phyloP scores from a whole-genome alignment of 495 filamentous ascomycete species.

The Clohesyomyces aquaticus region DNA sequence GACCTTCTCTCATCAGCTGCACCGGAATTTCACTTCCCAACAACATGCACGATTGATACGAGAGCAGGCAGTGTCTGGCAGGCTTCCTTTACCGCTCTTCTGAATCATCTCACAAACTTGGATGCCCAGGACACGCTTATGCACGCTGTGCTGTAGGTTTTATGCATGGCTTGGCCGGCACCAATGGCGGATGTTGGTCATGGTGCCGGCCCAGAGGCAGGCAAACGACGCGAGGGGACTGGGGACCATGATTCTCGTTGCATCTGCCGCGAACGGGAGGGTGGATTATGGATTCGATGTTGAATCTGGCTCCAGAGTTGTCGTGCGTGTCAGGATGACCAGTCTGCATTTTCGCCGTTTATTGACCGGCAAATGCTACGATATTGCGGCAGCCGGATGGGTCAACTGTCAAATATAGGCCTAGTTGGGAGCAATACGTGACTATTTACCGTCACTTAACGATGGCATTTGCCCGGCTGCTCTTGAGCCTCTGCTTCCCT shows the following conservation, averaged over 20 bases:
- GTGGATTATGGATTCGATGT: no score
- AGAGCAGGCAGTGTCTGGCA: conserved; percentile 21
- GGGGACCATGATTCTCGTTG: conserved; percentile 12
- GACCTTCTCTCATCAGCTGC: conserved; percentile 16
- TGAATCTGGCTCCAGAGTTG: neutral
- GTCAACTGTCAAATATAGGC: conserved; percentile 7
- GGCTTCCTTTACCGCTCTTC: conserved; percentile 40
- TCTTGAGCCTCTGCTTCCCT: conserved; percentile 18
- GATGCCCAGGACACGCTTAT: conserved; percentile 38
- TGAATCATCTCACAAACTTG: conserved; percentile 37
- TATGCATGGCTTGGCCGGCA: conserved; percentile 35
- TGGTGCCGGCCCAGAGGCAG: conserved; percentile 19
- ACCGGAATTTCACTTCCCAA: conserved; percentile 31
- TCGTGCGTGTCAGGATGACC: conserved; percentile 14
- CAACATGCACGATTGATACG: conserved; percentile 36
- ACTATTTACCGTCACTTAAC: no score
- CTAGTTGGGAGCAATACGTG: conserved; percentile 1
- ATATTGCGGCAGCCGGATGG: conserved; percentile 5
- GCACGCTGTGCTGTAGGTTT: conserved; percentile 34
- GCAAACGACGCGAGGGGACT: neutral
- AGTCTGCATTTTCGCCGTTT: neutral
- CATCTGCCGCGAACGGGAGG: conserved; percentile 23
- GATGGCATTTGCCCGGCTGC: conserved; percentile 1
- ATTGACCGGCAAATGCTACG: conserved; percentile 23
- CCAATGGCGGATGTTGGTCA: conserved; percentile 35